Evolutionary conservation across 495 filamentous ascomycete species (phyloP).

Genomic region (Clohesyomyces aquaticus): DNA sequence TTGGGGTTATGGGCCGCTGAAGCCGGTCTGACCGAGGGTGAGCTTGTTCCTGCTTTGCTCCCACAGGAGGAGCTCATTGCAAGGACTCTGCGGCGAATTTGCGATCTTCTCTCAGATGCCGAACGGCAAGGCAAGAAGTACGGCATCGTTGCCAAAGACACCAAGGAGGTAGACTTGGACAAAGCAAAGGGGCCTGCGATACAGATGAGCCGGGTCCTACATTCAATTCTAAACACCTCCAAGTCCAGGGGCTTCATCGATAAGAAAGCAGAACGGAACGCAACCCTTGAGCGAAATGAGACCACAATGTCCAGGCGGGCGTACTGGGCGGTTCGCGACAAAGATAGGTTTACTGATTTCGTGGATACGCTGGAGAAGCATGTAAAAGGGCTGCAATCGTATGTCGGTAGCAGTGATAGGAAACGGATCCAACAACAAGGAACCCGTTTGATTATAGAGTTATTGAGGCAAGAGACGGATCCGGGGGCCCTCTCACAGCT

Average conservation of each 20-base stretch:
- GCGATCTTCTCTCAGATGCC: background rate
- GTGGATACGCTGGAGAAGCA: background rate
- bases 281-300: background rate
- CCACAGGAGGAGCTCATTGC: background rate
- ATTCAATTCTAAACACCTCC: background rate
- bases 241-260: background rate
- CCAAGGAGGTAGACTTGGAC: background rate
- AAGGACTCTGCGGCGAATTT: background rate
- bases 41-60: background rate
- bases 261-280: background rate
- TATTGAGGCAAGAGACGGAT: background rate
- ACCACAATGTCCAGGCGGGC: background rate
- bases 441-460: background rate
- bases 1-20: background rate
- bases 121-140: background rate
- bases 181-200: background rate
- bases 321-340: constrained; percentile 2
- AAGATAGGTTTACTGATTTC: constrained; percentile 2
- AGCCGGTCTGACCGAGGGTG: background rate
- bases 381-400: background rate
- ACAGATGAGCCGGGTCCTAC: background rate
- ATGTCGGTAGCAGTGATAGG: background rate
- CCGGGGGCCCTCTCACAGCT: background rate
- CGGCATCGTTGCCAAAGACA: background rate
- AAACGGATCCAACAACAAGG: background rate